Evolutionary conservation across 805 yeast species (phyloP), one percentile per base, ranked within the genome.

Genomic region (Priceomyces medius): DNA sequence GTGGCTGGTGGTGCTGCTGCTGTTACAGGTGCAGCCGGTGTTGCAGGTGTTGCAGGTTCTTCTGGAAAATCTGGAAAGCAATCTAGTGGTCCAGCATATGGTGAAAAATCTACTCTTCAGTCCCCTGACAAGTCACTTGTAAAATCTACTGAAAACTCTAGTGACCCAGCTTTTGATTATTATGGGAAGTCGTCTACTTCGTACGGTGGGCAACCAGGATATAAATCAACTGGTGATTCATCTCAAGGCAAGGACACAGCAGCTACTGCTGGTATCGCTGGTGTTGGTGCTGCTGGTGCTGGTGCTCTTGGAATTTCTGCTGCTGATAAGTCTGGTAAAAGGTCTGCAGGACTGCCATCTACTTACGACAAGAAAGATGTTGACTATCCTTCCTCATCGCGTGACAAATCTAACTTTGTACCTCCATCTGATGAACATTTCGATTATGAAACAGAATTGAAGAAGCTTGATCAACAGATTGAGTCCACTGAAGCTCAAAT

Each of bases 401-500:
- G 29, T n/a, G 29, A 26, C 10, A 5, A n/a, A 14, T 26, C 14
- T 5, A 9, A 32, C 6, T 29, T 20, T 3, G 39, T 39, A n/a
- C 37, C 49, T 8, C 47, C 55, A 8, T 44, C 55, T 4, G 45
- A 43, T 29, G 38, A 42, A 7, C 32, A 55, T 18, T 46, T 49
- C 29, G 57, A 55, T 43, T 56, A 58, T 46, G 56, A 55, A 6
- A 40, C 45, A n/a, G 57, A 59, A 37, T 39, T 57, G 31, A 41
- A 45, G 40, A 50, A 49, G 26, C 53, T 60, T 35, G 61, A 58
- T 48, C 36, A 46, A 33, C 55, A 54, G 41, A 58, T 60, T 20
- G 55, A 48, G 21, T 42, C 47, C 19, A 58, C 65, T 9, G 60
- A 60, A 44, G 44, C 39, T 10, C 61, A 60, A 35, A 54, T 59